Evolutionary conservation across 2,329 filamentous ascomycete genomes (phyloP).

Genomic region (Clarireedia homoeocarpa): DNA sequence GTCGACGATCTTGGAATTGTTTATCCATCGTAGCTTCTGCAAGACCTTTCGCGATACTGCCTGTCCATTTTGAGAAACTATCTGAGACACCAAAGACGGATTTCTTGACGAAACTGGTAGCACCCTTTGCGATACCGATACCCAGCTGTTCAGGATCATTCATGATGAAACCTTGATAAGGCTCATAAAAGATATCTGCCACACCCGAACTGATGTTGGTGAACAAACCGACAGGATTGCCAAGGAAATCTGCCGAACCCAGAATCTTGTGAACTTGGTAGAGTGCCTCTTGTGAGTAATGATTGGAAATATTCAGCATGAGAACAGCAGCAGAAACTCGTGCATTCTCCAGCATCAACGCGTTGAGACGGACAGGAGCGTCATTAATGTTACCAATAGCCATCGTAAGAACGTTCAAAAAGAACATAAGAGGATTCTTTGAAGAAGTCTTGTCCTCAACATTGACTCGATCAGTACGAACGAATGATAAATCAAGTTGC

Average conservation of each 20-base stretch:
- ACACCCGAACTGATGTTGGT: conserved; percentile 97
- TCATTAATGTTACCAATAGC: conserved; percentile 99
- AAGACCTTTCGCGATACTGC: conserved; percentile 92
- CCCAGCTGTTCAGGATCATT: conserved; percentile 88
- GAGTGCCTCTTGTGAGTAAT: conserved; percentile 94
- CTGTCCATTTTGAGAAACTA: conserved; percentile 95
- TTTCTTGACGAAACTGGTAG: conserved; percentile 96
- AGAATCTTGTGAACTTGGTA: conserved; percentile 97
- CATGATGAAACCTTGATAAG: conserved; percentile 94
- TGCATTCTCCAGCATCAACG: conserved; percentile 89
- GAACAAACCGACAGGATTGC: conserved; percentile 95
- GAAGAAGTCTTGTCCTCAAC: conserved; percentile 89
- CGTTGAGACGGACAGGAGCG: conserved; percentile 87
- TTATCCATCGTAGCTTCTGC: conserved; percentile 95
- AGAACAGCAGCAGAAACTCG: conserved; percentile 80
- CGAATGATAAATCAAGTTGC: conserved; percentile 95
- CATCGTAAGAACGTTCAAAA: conserved; percentile 98
- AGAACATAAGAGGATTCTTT: conserved; percentile 94
- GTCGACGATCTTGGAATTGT: conserved; percentile 92
- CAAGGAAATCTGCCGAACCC: conserved; percentile 93
- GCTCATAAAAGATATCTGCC: conserved; percentile 97
- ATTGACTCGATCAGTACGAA: conserved; percentile 92
- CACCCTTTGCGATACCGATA: conserved; percentile 90
- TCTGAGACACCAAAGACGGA: conserved; percentile 96
- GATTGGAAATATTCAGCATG: conserved; percentile 78